phyloP scores from a whole-genome alignment of 257 asterid genomes.

The Orobanche coerulescens region DNA sequence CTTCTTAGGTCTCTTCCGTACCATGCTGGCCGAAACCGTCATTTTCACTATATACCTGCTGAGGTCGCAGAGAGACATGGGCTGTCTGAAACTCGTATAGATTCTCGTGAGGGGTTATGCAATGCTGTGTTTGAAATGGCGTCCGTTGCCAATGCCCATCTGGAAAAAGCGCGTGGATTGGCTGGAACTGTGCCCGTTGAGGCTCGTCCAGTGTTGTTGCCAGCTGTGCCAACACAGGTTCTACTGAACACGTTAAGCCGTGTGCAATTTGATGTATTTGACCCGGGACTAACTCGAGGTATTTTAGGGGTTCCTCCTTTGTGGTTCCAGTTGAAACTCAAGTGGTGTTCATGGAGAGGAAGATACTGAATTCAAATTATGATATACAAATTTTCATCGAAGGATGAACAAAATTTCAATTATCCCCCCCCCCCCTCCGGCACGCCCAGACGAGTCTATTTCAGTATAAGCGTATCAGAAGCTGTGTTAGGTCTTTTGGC shows the following conservation, averaged over 20 bases:
- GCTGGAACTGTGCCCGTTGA: conserved; percentile 61
- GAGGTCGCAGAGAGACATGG: conserved; percentile 72
- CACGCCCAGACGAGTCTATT: background rate
- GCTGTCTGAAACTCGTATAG: conserved; percentile 43
- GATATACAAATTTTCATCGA: background rate
- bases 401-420: background rate
- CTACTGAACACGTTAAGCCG: conserved; percentile 53
- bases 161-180: conserved; percentile 74
- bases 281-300: conserved; percentile 60
- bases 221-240: conserved; percentile 77
- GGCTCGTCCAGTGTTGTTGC: conserved; percentile 67
- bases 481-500: no score
- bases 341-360: conserved; percentile 85
- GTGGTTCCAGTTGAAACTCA: conserved; percentile 77
- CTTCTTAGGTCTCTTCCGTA: conserved; percentile 76
- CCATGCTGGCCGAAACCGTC: conserved; percentile 61
- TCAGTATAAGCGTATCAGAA: background rate
- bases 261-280: conserved; percentile 78
- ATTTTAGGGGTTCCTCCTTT: conserved; percentile 69
- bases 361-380: conserved; percentile 47
- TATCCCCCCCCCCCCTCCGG: background rate
- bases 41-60: conserved; percentile 55
- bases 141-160: conserved; percentile 72
- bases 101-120: conserved; percentile 56
- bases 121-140: conserved; percentile 85